Conservation (phyloP, 345 rosid genomes). For the Aurinia saxatilis region DNA sequence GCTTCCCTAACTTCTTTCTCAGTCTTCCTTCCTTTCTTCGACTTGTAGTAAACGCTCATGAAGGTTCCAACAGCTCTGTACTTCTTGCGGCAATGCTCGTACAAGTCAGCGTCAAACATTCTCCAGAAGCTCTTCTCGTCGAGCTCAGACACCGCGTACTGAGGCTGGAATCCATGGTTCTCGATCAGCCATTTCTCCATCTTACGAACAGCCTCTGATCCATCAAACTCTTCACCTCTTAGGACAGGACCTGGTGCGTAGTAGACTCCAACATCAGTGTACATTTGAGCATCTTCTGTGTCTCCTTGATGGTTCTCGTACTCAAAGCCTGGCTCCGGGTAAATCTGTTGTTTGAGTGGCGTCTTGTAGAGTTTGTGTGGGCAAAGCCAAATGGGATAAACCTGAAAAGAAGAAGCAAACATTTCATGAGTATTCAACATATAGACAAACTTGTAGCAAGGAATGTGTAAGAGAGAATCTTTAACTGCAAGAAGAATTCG, state of each 20-base stretch:
- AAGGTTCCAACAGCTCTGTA: constrained; percentile 92
- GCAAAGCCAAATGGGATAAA: constrained; percentile 96
- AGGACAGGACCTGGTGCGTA: constrained; percentile 91
- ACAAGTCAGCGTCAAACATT: constrained; percentile 82
- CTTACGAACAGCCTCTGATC: constrained; percentile 72
- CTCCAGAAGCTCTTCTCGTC: constrained; percentile 92
- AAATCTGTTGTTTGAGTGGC: constrained; percentile 79
- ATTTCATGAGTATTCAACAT: not conserved
- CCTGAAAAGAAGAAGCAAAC: constrained; percentile 29
- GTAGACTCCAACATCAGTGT: constrained; percentile 91
- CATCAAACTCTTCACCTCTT: constrained; percentile 89
- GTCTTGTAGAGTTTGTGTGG: constrained; percentile 87
- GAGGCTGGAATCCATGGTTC: constrained; percentile 94
- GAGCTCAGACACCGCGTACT: constrained; percentile 92
- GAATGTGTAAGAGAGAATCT: not conserved
- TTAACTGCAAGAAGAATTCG: not conserved
- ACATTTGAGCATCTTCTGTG: constrained; percentile 89
- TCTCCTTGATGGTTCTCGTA: constrained; percentile 83
- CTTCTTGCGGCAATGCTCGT: constrained; percentile 79
- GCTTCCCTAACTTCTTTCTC: constrained; percentile 99
- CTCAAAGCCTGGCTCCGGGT: constrained; percentile 97
- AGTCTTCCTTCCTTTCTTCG: constrained; percentile 96
- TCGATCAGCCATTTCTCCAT: constrained; percentile 94
- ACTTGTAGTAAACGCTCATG: constrained; percentile 97
- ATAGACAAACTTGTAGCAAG: not conserved